These are phyloP conservation scores for Paraphysoderma sedebokerense DNA, from an alignment of 371 early-diverging fungal species.

Conservation along the genomic window DNA sequence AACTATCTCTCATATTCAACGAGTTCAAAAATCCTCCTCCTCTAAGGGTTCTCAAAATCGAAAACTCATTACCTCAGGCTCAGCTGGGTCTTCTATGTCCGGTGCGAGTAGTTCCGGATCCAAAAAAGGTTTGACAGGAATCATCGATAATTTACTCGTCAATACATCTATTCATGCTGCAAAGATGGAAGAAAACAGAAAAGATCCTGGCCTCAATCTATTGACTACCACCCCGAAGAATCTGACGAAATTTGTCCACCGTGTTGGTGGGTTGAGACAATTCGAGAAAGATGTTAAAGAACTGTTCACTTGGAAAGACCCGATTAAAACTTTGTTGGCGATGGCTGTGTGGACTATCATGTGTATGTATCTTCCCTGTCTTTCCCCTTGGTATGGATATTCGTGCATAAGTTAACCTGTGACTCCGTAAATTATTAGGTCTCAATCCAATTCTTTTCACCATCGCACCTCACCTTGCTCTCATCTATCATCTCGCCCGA, in stretches of 20 bases:
- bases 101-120: background rate
- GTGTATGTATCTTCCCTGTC: too few species aligned
- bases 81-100: background rate
- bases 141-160: background rate
- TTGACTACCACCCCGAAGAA: slow-evolving; percentile 12
- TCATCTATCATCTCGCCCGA: slow-evolving; percentile 13
- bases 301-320: slow-evolving; percentile 24
- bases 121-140: background rate
- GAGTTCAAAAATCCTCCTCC: background rate
- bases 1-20: background rate
- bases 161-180: background rate
- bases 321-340: background rate
- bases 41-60: background rate
- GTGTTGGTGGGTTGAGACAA: slow-evolving; percentile 15
- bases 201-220: slow-evolving; percentile 1
- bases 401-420: too few species aligned
- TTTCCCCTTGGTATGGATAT: too few species aligned
- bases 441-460: slow-evolving; percentile 16
- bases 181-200: background rate
- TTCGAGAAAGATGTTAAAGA: slow-evolving; percentile 12
- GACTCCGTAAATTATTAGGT: slow-evolving; percentile 8
- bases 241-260: slow-evolving; percentile 15
- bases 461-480: slow-evolving; percentile 15
- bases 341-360: background rate
- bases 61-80: background rate